Conservation (phyloP, 2,329 filamentous ascomycete species). For the Alternaria arbusti region DNA sequence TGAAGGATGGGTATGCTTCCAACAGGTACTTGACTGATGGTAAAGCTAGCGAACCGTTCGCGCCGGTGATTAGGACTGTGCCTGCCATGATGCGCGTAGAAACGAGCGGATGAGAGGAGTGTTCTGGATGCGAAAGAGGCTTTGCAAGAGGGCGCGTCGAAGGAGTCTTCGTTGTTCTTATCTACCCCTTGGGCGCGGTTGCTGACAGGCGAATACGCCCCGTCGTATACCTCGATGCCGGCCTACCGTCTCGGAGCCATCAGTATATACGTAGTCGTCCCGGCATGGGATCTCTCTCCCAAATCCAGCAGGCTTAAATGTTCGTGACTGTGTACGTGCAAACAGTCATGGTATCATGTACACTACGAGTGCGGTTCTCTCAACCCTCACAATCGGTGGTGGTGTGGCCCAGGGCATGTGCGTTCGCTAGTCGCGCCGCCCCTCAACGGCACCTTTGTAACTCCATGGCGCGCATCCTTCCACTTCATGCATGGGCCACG, state of each 20-base stretch:
- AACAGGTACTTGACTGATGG: slow-evolving; percentile 24
- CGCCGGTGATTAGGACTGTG: slow-evolving; percentile 20
- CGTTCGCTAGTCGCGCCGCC: not conserved
- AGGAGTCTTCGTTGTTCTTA: not conserved
- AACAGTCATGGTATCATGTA: not conserved
- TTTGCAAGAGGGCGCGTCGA: not conserved
- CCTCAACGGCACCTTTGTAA: not conserved
- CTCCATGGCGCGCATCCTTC: not conserved
- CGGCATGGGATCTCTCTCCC: not conserved
- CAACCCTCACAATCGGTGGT: not conserved
- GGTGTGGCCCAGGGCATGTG: not conserved
- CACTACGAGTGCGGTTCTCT: not conserved
- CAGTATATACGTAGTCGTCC: not conserved
- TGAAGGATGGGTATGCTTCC: slow-evolving; percentile 15
- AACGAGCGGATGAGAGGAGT: too few species aligned
- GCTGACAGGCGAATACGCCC: not conserved
- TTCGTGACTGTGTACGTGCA: not conserved
- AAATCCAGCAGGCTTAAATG: not conserved
- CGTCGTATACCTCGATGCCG: not conserved
- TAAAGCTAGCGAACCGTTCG: slow-evolving; percentile 33
- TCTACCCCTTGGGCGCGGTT: not conserved
- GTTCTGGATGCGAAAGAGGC: not conserved
- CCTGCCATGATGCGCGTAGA: not conserved
- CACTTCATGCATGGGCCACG: not conserved
- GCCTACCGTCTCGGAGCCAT: not conserved